Conservation (phyloP, 257 asterid genomes). For the Nicotiana paniculata region DNA sequence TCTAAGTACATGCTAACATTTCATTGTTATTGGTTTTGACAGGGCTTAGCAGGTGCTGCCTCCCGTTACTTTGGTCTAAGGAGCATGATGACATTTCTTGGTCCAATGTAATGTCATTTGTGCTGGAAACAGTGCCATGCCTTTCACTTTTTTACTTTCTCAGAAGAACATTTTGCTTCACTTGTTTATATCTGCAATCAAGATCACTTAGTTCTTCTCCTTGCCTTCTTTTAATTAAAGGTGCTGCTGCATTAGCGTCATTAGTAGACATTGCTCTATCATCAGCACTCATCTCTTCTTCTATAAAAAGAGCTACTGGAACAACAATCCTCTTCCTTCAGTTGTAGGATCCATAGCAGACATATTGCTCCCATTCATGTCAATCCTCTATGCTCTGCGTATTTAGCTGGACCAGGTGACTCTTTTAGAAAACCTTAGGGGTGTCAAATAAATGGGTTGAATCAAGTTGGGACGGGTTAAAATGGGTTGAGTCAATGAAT, state of each 20-base stretch:
- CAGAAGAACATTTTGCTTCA: not conserved
- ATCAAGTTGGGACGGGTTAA: not conserved
- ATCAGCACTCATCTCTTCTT: not conserved
- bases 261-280: not conserved
- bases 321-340: not conserved
- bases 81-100: slow-evolving; percentile 62
- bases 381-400: not conserved
- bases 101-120: slow-evolving; percentile 64
- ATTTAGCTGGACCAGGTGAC: not conserved
- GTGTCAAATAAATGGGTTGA: not conserved
- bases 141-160: slow-evolving; percentile 7
- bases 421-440: not conserved
- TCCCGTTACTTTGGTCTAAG: slow-evolving; percentile 73
- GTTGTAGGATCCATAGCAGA: not conserved
- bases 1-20: slow-evolving; percentile 2
- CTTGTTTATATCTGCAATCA: not conserved
- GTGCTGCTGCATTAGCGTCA: not conserved
- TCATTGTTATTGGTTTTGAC: slow-evolving; percentile 27
- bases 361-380: not conserved
- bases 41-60: slow-evolving; percentile 87
- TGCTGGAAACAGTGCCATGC: slow-evolving; percentile 13
- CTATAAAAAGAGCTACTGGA: not conserved
- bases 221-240: not conserved
- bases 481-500: not conserved
- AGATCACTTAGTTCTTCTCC: not conserved